A percentile compares a stretch with the other conserved stretches of the same genome.
phyloP scores from a whole-genome alignment of 2,329 filamentous ascomycete genomes.

The Fusarium falciforme region DNA sequence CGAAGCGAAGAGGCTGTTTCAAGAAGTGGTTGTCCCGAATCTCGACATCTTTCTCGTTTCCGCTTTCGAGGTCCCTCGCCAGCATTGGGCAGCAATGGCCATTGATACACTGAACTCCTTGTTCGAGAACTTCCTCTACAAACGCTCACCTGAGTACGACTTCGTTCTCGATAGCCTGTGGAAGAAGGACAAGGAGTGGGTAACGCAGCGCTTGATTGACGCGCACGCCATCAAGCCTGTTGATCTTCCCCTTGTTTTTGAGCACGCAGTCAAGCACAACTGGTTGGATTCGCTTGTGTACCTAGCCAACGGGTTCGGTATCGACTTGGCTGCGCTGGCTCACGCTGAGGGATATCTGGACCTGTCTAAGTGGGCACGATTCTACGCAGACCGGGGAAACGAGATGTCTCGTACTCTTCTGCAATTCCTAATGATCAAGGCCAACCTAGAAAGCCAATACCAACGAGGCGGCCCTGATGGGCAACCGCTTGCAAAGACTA shows the following conservation, averaged over 20 bases:
- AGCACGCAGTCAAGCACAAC: constrained; percentile 80
- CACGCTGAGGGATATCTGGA: constrained; percentile 86
- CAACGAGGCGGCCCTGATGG: constrained; percentile 75
- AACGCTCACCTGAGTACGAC: constrained; percentile 80
- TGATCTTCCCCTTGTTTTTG: constrained; percentile 57
- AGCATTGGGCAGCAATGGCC: constrained; percentile 79
- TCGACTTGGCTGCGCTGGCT: constrained; percentile 87
- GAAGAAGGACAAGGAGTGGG: constrained; percentile 90
- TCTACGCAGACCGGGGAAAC: constrained; percentile 72
- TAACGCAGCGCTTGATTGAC: constrained; percentile 81
- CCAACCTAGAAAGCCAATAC: constrained; percentile 79
- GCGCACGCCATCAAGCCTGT: constrained; percentile 81
- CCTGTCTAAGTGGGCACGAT: constrained; percentile 82
- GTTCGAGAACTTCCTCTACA: constrained; percentile 86
- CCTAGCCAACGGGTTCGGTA: constrained; percentile 83
- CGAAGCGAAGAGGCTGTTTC: constrained; percentile 74
- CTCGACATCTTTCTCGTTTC: constrained; percentile 84
- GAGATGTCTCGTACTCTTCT: constrained; percentile 78
- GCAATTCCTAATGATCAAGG: constrained; percentile 87
- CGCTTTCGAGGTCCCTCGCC: constrained; percentile 78
- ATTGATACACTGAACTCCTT: constrained; percentile 80
- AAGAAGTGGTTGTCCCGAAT: constrained; percentile 76
- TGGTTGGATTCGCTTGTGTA: constrained; percentile 88
- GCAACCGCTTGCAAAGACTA: constrained; percentile 66
- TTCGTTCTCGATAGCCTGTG: constrained; percentile 93